Conservation (phyloP, 1,284 basidiomycete species). For the Pseudozyma sp. region DNA sequence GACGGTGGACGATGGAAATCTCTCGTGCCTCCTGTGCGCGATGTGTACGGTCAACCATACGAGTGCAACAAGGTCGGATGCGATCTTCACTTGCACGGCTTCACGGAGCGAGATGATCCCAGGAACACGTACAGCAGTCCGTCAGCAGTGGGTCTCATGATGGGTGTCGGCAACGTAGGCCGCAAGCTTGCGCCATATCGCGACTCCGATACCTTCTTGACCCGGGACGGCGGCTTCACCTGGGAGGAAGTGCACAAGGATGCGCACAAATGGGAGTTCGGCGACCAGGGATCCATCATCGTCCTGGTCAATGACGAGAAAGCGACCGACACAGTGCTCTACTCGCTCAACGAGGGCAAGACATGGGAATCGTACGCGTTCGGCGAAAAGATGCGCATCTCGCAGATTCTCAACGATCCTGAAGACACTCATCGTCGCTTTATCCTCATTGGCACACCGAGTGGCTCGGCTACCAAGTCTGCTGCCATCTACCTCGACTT, state of each 20-base stretch:
- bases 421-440: slow-evolving; percentile 91
- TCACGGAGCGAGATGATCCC: slow-evolving; percentile 90
- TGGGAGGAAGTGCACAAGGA: slow-evolving; percentile 99
- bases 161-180: slow-evolving; percentile 98
- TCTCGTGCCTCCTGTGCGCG: slow-evolving; percentile 79
- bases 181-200: slow-evolving; percentile 82
- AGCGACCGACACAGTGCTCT: slow-evolving; percentile 87
- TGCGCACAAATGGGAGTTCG: slow-evolving; percentile 97
- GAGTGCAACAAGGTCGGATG: slow-evolving; percentile 81
- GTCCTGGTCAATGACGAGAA: slow-evolving; percentile 95
- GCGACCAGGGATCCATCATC: slow-evolving; percentile 93
- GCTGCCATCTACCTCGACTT: slow-evolving; percentile 92
- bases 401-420: slow-evolving; percentile 86
- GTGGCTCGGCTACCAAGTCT: slow-evolving; percentile 72
- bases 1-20: slow-evolving; percentile 94
- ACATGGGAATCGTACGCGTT: slow-evolving; percentile 91
- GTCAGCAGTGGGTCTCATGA: slow-evolving; percentile 88
- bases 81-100: slow-evolving; percentile 90
- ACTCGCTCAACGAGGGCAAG: slow-evolving; percentile 87
- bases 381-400: slow-evolving; percentile 80
- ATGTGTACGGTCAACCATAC: slow-evolving; percentile 83
- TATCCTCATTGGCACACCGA: slow-evolving; percentile 81
- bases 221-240: slow-evolving; percentile 93
- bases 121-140: slow-evolving; percentile 92
- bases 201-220: slow-evolving; percentile 94